Evolutionary conservation across 805 yeast genomes (phyloP).

Genomic region (Wickerhamomyces silvicola): DNA sequence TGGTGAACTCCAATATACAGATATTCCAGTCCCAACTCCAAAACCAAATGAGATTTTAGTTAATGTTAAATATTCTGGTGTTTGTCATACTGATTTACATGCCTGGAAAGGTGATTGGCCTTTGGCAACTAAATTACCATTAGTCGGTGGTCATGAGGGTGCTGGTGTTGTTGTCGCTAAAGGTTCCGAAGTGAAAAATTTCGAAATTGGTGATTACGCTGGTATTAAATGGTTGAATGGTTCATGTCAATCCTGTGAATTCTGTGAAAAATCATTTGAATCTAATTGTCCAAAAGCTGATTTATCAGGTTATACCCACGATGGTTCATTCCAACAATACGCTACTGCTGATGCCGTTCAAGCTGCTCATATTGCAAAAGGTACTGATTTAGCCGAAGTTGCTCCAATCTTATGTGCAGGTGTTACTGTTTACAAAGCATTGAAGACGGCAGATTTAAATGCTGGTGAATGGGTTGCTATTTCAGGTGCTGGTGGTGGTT

Average conservation of each 20-base stretch:
- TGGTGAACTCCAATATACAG: conserved; percentile 41
- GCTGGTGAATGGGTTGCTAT: conserved; percentile 73
- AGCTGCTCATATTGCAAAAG: conserved; percentile 52
- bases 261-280: conserved; percentile 52
- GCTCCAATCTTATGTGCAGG: conserved; percentile 53
- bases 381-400: conserved; percentile 46
- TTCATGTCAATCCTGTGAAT: conserved; percentile 59
- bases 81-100: conserved; percentile 62
- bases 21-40: conserved; percentile 50
- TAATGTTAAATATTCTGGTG: conserved; percentile 57
- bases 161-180: conserved; percentile 63
- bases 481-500: conserved; percentile 80
- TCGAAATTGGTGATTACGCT: conserved; percentile 59
- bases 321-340: conserved; percentile 46
- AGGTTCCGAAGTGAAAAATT: conserved; percentile 53
- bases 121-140: conserved; percentile 47
- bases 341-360: conserved; percentile 61
- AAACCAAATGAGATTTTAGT: conserved; percentile 49
- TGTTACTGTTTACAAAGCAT: conserved; percentile 54
- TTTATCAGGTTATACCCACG: conserved; percentile 65
- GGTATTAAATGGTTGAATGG: conserved; percentile 69
- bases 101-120: conserved; percentile 60
- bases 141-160: conserved; percentile 73
- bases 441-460: conserved; percentile 47
- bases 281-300: conserved; percentile 66